phyloP scores from a whole-genome alignment of 768 basidiomycete genomes.

The Rubroboletus pulcherrimus region DNA sequence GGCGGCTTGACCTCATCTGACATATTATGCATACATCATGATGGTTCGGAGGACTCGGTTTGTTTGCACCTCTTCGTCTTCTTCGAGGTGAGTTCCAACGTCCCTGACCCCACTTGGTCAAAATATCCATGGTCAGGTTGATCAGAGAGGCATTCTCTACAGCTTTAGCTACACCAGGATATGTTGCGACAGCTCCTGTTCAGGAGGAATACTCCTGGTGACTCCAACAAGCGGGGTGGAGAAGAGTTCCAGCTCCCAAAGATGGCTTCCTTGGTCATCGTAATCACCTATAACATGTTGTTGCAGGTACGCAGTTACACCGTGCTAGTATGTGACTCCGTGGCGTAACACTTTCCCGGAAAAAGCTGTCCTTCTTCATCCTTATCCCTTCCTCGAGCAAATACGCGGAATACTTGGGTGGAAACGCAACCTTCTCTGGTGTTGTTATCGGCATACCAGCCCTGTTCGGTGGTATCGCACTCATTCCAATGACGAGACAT shows the following conservation, averaged over 20 bases:
- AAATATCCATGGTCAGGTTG: not conserved
- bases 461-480: constrained; percentile 51
- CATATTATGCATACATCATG: no score
- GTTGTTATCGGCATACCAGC: constrained; percentile 65
- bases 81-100: constrained; percentile 2
- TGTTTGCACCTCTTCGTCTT: not conserved
- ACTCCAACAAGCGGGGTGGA: constrained; percentile 22
- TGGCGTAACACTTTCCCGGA: not conserved
- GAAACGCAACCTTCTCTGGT: constrained; percentile 63
- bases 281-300: constrained; percentile 41
- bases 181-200: constrained; percentile 8
- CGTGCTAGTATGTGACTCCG: not conserved
- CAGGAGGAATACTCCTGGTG: not conserved
- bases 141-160: not conserved
- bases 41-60: not conserved
- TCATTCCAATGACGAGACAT: constrained; percentile 51
- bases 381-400: constrained; percentile 62
- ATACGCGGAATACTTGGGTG: constrained; percentile 61
- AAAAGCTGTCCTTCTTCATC: constrained; percentile 63
- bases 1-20: no score
- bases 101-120: not conserved
- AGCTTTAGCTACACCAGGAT: not conserved
- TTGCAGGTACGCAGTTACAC: constrained; percentile 38
- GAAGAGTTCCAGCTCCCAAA: constrained; percentile 47
- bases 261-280: constrained; percentile 41